Evolutionary conservation across 2,329 filamentous ascomycete genomes (phyloP), one percentile per base, ranked within the genome.

Genomic region (Alternaria longipes): DNA sequence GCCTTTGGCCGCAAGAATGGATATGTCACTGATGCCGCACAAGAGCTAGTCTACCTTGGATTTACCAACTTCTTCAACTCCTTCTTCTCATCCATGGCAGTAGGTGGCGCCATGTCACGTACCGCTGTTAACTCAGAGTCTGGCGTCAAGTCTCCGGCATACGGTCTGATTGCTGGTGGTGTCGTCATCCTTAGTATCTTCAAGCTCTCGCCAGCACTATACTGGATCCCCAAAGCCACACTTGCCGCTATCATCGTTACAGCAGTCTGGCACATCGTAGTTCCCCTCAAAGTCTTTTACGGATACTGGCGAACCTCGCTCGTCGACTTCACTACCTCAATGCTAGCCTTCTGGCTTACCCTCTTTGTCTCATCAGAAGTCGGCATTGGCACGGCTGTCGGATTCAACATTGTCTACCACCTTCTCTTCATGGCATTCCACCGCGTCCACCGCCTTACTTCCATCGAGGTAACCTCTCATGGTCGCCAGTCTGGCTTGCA

Each of bases 161-260:
- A 85, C 42, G 87, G 88, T 5, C 66, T 88, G 22, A 80, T 90
- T 55, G 89, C 88, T 0, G 84, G 87, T 3, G 86, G 83, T 5
- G 86, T 89, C 49, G 86, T 90, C 18, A 78, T 90, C 8, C 74
- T 90, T 1, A 87, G 84, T 20, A 84, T 90, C 26, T 90, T 87
- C 69, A 83, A 87, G 60, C 83, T 90, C 38, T 85, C 85, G 0
- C 85, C 84, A 0, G 84, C 86, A 0, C 81, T 91, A 0, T 89
- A 87, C 76, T 91, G 87, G 86, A 87, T 90, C n/a, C 88, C 89
- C 1, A 89, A 89, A 66, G 83, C 88, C 0, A 89, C 86, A 0
- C 81, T 90, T 1, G 84, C 88, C 1, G 88, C 87, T 3, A 89
- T 90, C 62, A 89, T 90, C 64, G 89, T 90, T 65, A 87, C 85